Conservation (phyloP, 192 early-diverging fungal species). For the Ambispora gerdemannii region DNA sequence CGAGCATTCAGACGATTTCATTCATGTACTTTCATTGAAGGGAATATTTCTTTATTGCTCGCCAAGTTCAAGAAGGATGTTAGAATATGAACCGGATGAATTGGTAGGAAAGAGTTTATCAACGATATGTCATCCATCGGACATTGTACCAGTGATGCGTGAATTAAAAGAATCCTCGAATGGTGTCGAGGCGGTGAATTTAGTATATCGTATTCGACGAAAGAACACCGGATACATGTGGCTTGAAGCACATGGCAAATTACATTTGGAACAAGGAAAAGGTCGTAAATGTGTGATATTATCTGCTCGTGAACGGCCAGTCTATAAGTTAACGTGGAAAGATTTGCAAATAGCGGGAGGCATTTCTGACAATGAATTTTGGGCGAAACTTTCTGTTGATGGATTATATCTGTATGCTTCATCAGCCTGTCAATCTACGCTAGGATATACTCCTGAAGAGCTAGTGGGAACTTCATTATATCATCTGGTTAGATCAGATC, state of each 20-base stretch:
- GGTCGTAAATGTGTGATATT: slow-evolving; percentile 68
- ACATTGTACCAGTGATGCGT: slow-evolving; percentile 64
- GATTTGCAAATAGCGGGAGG: slow-evolving; percentile 30
- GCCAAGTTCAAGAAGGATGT: slow-evolving; percentile 37
- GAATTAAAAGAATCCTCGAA: slow-evolving; percentile 54
- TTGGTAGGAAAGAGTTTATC: slow-evolving; percentile 57
- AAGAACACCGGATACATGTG: slow-evolving; percentile 61
- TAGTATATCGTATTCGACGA: slow-evolving; percentile 61
- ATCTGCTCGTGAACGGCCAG: slow-evolving; percentile 51
- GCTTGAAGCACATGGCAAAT: slow-evolving; percentile 61
- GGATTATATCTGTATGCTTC: slow-evolving; percentile 55
- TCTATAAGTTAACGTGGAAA: slow-evolving; percentile 40
- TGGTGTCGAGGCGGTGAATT: slow-evolving; percentile 46
- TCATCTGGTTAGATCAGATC: slow-evolving; percentile 42
- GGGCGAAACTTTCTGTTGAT: slow-evolving; percentile 59
- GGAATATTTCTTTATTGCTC: slow-evolving; percentile 67
- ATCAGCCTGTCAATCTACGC: slow-evolving; percentile 34
- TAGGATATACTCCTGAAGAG: slow-evolving; percentile 33
- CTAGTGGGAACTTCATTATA: slow-evolving; percentile 45
- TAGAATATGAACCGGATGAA: slow-evolving; percentile 55
- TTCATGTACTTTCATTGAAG: slow-evolving; percentile 65
- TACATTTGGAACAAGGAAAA: slow-evolving; percentile 62
- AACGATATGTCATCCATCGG: slow-evolving; percentile 62
- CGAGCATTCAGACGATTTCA: slow-evolving; percentile 56
- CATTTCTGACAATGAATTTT: slow-evolving; percentile 46